phyloP scores from a whole-genome alignment of 306 rosid species.

The Vigna angularis region DNA sequence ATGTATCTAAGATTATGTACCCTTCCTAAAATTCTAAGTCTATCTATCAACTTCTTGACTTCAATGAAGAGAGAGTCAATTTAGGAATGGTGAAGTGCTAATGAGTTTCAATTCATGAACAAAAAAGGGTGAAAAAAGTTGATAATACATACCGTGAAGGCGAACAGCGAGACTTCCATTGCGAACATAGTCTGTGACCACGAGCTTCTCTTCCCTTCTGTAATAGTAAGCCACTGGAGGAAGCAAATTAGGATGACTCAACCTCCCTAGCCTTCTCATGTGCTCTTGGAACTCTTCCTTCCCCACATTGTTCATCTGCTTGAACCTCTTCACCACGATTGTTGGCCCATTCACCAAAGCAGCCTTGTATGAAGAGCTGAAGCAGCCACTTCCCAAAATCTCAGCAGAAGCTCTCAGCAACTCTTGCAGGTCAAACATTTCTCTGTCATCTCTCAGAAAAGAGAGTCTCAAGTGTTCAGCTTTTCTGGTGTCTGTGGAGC shows the following conservation, averaged over 20 bases:
- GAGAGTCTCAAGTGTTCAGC: constrained; percentile 60
- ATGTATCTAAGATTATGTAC: background rate
- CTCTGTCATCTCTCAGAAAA: constrained; percentile 67
- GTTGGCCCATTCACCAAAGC: constrained; percentile 58
- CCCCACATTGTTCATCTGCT: constrained; percentile 90
- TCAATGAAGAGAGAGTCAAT: background rate
- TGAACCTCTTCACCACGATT: constrained; percentile 89
- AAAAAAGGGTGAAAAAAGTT: background rate
- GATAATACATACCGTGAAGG: constrained; percentile 70
- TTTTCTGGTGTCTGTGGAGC: constrained; percentile 50
- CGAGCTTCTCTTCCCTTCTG: constrained; percentile 89
- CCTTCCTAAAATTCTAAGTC: too few relatives aligned
- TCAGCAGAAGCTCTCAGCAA: constrained; percentile 89
- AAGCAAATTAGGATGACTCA: constrained; percentile 71
- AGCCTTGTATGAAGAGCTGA: constrained; percentile 93
- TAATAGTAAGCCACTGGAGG: constrained; percentile 92
- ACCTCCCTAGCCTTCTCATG: constrained; percentile 85
- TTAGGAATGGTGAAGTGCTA: background rate
- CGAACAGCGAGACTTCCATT: constrained; percentile 76
- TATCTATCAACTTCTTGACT: background rate
- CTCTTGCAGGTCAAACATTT: constrained; percentile 79
- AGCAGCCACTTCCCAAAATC: constrained; percentile 83
- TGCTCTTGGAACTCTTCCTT: constrained; percentile 85
- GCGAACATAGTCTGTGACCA: constrained; percentile 61
- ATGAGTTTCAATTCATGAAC: background rate